Evolutionary conservation across 2,329 filamentous ascomycete species (phyloP), one percentile per base, ranked within the genome.

Genomic region (Sordariomycetes sp.): DNA sequence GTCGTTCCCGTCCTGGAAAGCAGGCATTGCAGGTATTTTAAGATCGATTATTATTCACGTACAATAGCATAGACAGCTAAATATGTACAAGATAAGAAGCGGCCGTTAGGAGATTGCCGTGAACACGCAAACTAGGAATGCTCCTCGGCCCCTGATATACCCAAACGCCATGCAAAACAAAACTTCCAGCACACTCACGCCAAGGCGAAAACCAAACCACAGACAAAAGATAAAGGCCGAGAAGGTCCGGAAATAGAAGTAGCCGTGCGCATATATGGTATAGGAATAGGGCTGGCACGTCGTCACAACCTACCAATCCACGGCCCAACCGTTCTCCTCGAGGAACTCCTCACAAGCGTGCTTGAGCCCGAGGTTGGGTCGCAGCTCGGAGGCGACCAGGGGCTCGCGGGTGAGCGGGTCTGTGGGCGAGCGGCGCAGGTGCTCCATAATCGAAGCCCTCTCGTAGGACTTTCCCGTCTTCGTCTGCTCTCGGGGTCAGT

Each of bases 391-490:
- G 1, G 83, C 76, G 0, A 72, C 73, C 54, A 97, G 77, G 0
- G 87, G 83, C 61, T 91, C 87, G 50, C 93, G 79, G 0, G 93
- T 97, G 40, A 97, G 71, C 0, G 94, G 94, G 69, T 99, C 94
- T 16, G 82, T 88, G 0, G 79, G 79, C 37, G 83, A 83, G 24
- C 88, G 79, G 65, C 88, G 87, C 28, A 99, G 77, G 68, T 97
- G 91, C 71, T 96, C 90, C 67, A 91, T 78, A 61, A 99, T 87
- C 18, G 89, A 89, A 0, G 89, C 80, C 50, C 93, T 82, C 70
- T 97, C 94, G 69, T 96, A 99, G 1, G 88, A 94, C 62, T 92
- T 89, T 14, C 94, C 94, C 1, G 88, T 92, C 66, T 88, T 91
- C 1, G 89, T 93, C 86, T 76, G 24, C 11, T 64, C 63, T 11